phyloP scores from a whole-genome alignment of 352 stramenopile genomes.

The Globisporangium alternatum region DNA sequence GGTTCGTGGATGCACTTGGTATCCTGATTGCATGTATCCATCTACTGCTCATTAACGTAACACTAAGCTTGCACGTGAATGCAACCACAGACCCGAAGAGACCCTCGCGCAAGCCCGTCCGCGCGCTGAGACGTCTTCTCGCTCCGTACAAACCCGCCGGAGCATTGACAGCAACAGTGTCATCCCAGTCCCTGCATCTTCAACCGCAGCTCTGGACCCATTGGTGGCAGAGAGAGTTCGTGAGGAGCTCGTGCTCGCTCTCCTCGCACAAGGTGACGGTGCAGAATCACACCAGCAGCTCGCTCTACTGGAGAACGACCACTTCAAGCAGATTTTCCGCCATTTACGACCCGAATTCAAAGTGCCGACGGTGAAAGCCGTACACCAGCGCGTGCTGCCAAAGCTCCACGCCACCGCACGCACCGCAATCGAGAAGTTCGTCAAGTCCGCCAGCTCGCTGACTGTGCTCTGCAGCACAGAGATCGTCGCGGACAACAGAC shows the following conservation, averaged over 20 bases:
- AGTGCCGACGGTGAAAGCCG: conserved; percentile 8
- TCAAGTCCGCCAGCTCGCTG: conserved; percentile 17
- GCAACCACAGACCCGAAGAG: not conserved
- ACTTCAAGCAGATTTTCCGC: conserved; percentile 23
- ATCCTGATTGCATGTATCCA: not conserved
- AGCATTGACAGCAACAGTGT: not conserved
- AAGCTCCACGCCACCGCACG: conserved; percentile 12
- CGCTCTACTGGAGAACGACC: conserved; percentile 26
- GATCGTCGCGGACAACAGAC: conserved; percentile 3
- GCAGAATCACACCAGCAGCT: not conserved
- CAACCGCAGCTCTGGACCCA: not conserved
- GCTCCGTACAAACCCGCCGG: not conserved
- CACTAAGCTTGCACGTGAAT: not conserved
- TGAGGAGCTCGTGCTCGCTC: conserved; percentile 29
- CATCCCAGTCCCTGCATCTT: not conserved
- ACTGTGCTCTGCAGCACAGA: conserved; percentile 21
- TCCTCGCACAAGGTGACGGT: conserved; percentile 15
- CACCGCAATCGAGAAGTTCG: conserved; percentile 13
- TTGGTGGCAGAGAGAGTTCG: conserved; percentile 11
- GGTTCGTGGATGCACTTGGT: not conserved
- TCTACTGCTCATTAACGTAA: not conserved
- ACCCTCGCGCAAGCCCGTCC: not conserved
- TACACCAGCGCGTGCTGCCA: conserved; percentile 17
- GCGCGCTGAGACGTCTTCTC: not conserved
- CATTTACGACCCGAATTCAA: conserved; percentile 22